These are phyloP conservation scores for Solanum habrochaites DNA, from an alignment of 257 asterid genomes.

Conservation along the genomic window DNA sequence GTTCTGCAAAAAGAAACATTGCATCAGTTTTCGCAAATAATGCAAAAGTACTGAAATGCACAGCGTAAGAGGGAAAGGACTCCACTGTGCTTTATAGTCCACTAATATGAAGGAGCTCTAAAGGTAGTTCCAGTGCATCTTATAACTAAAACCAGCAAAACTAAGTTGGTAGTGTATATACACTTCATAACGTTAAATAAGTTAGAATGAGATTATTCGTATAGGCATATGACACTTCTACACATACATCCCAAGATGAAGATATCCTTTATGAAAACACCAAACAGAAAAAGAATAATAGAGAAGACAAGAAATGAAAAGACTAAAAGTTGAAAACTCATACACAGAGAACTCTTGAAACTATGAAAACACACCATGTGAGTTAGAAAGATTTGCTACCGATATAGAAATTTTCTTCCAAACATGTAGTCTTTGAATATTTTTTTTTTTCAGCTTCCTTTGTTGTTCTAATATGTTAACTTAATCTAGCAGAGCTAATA, in stretches of 20 bases:
- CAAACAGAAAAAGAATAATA: not conserved
- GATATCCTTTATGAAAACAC: not conserved
- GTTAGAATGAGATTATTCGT: not conserved
- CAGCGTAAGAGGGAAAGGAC: not conserved
- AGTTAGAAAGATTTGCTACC: not conserved
- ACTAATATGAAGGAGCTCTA: not conserved
- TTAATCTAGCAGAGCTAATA: not conserved
- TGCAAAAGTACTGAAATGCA: not conserved
- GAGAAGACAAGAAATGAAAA: not conserved
- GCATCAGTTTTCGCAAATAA: not conserved
- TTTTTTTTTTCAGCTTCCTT: not conserved
- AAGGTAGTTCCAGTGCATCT: not conserved
- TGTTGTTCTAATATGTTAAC: not conserved
- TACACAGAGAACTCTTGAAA: not conserved
- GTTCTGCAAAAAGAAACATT: slow-evolving; percentile 35
- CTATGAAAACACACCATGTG: not conserved
- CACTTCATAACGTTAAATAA: not conserved
- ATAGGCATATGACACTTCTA: not conserved
- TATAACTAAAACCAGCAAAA: not conserved
- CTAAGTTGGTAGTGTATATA: not conserved
- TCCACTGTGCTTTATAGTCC: not conserved
- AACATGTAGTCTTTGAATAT: not conserved
- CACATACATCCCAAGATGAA: not conserved
- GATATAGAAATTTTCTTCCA: not conserved
- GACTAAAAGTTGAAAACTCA: not conserved